These are phyloP conservation scores for Coprinopsis strossmayeri DNA, from an alignment of 768 basidiomycete genomes.

Conservation along the genomic window DNA sequence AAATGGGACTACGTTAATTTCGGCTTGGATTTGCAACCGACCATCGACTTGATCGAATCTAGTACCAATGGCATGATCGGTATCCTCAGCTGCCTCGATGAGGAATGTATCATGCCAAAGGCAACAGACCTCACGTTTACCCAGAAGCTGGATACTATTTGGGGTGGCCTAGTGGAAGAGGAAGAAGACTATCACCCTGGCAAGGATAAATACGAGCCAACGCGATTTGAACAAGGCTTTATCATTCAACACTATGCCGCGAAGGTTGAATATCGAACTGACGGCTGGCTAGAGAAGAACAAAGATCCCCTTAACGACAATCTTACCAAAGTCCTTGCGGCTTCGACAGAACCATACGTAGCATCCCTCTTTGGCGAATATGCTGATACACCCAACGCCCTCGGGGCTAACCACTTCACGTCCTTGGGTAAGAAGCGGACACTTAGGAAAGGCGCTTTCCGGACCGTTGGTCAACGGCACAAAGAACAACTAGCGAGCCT, in stretches of 20 bases:
- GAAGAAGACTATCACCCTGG: conserved; percentile 63
- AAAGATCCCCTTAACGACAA: conserved; percentile 98
- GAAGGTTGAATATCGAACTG: conserved; percentile 91
- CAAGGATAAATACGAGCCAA: conserved; percentile 75
- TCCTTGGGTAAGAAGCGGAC: conserved; percentile 60
- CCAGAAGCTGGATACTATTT: conserved; percentile 79
- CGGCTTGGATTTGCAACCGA: conserved; percentile 94
- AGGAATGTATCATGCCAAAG: conserved; percentile 99
- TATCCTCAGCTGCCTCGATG: conserved; percentile 88
- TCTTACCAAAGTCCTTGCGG: conserved; percentile 79
- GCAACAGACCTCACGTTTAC: conserved; percentile 94
- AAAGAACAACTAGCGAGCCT: conserved; percentile 91
- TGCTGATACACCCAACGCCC: conserved; percentile 35
- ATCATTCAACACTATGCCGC: conserved; percentile 95
- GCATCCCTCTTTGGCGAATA: conserved; percentile 82
- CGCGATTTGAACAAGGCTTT: conserved; percentile 91
- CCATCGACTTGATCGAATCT: conserved; percentile 95
- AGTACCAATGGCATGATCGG: conserved; percentile 78
- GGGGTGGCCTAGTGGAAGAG: conserved; percentile 50
- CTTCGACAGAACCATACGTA: conserved; percentile 78
- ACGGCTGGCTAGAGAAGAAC: conserved; percentile 99
- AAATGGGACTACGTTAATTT: conserved; percentile 99
- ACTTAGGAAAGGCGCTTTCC: conserved; percentile 93
- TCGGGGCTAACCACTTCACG: conserved; percentile 33
- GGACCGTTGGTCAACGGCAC: conserved; percentile 92